phyloP scores from a whole-genome alignment of 306 rosid species.

The Boehmeria nivea region DNA sequence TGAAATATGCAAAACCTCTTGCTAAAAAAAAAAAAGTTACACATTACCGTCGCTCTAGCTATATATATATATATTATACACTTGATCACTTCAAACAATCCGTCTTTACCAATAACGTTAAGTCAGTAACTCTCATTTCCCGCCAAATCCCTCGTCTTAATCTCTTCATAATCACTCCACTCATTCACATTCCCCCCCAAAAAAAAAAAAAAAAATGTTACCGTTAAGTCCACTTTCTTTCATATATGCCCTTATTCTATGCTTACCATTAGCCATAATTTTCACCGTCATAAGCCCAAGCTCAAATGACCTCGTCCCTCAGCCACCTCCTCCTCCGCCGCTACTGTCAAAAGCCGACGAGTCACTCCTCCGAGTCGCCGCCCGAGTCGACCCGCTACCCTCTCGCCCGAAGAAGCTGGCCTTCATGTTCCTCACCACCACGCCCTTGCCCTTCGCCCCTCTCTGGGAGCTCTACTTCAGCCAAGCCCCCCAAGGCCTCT shows the following conservation, averaged over 20 bases:
- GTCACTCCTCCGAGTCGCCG: constrained; percentile 25
- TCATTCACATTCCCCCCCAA: too few relatives aligned
- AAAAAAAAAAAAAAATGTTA: constrained; percentile 29
- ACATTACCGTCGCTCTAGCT: too few relatives aligned
- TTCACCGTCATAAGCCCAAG: constrained; percentile 37
- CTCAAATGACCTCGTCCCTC: neutral
- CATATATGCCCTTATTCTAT: constrained; percentile 45
- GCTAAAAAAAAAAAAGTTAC: too few relatives aligned
- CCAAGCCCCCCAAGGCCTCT: constrained; percentile 24
- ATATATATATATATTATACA: too few relatives aligned
- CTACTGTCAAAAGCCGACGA: constrained; percentile 27
- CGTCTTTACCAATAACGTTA: too few relatives aligned
- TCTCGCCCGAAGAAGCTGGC: constrained; percentile 40
- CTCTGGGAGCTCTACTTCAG: constrained; percentile 57
- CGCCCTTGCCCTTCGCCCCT: constrained; percentile 55
- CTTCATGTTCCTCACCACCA: constrained; percentile 55
- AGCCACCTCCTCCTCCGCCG: neutral
- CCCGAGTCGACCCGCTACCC: constrained; percentile 31
- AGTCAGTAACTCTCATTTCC: too few relatives aligned
- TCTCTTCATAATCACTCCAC: too few relatives aligned
- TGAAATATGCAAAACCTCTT: too few relatives aligned
- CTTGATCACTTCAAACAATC: too few relatives aligned
- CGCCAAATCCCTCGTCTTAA: too few relatives aligned
- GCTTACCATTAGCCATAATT: constrained; percentile 48
- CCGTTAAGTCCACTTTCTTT: constrained; percentile 45